Evolutionary conservation across 2,329 filamentous ascomycete species (phyloP).

Genomic region (Mollisia scopiformis): DNA sequence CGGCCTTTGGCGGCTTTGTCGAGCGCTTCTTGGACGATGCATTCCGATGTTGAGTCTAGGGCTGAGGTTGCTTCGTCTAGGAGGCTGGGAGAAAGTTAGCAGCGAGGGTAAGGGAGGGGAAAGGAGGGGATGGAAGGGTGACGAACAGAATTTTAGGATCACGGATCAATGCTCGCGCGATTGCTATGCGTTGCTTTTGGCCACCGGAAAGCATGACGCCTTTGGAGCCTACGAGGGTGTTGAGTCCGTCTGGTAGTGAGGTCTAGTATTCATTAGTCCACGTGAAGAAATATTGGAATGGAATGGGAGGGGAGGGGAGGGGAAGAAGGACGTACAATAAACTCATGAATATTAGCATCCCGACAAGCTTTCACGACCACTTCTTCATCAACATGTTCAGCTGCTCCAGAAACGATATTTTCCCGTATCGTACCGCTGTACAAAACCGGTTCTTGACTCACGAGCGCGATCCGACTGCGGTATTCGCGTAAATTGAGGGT

Average conservation of each 20-base stretch:
- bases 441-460: slow-evolving; percentile 3
- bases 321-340: slow-evolving; percentile 53
- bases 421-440: slow-evolving; percentile 1
- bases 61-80: slow-evolving; percentile 82
- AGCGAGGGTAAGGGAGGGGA: too few species aligned
- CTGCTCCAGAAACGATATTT: slow-evolving; percentile 57
- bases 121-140: background rate
- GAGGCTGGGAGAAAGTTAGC: slow-evolving; percentile 40
- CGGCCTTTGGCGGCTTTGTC: slow-evolving; percentile 42
- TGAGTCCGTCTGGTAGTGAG: slow-evolving; percentile 65
- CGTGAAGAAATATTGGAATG: background rate
- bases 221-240: slow-evolving; percentile 83
- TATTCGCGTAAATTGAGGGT: background rate
- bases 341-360: slow-evolving; percentile 54
- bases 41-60: slow-evolving; percentile 74
- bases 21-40: slow-evolving; percentile 76
- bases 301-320: slow-evolving; percentile 43
- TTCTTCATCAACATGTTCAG: slow-evolving; percentile 53
- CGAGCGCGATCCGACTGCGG: background rate
- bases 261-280: too few species aligned
- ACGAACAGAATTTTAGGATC: slow-evolving; percentile 73
- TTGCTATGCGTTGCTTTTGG: slow-evolving; percentile 88
- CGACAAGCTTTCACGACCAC: slow-evolving; percentile 47
- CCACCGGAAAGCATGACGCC: slow-evolving; percentile 83
- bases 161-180: slow-evolving; percentile 84